Conservation (phyloP, 495 filamentous ascomycete genomes). For the Penicillium cosmopolitanum region DNA sequence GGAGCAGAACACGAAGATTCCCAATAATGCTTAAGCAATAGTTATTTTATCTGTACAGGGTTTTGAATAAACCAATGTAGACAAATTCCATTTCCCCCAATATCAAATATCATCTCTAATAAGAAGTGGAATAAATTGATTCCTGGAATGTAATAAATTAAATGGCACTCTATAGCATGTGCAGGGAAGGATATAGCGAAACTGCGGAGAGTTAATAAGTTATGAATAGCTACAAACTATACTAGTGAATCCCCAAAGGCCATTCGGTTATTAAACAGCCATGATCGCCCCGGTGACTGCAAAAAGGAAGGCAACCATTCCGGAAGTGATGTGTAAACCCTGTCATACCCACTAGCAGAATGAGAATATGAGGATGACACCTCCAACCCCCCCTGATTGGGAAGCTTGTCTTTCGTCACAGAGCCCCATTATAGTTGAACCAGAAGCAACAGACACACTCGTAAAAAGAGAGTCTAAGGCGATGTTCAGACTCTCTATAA, state of each 20-base stretch:
- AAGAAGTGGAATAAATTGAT: too few relatives aligned
- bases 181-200: too few relatives aligned
- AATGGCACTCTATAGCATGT: too few relatives aligned
- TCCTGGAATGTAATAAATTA: too few relatives aligned
- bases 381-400: background rate
- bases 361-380: background rate
- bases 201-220: too few relatives aligned
- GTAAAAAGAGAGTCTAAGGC: background rate
- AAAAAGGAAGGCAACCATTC: slow-evolving; percentile 1
- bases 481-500: background rate
- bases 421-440: background rate
- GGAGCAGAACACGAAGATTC: slow-evolving; percentile 9
- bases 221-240: background rate
- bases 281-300: background rate
- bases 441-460: background rate
- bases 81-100: too few relatives aligned
- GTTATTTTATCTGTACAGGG: background rate
- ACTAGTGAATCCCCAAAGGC: background rate
- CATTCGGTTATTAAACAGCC: slow-evolving; percentile 1
- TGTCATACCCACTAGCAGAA: background rate
- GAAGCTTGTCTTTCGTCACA: background rate
- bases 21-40: slow-evolving; percentile 10
- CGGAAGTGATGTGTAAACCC: background rate
- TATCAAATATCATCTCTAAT: too few relatives aligned
- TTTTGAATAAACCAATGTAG: too few relatives aligned